phyloP scores from a whole-genome alignment of 1,139 yeast species.

The Taphrina wiesneri region DNA sequence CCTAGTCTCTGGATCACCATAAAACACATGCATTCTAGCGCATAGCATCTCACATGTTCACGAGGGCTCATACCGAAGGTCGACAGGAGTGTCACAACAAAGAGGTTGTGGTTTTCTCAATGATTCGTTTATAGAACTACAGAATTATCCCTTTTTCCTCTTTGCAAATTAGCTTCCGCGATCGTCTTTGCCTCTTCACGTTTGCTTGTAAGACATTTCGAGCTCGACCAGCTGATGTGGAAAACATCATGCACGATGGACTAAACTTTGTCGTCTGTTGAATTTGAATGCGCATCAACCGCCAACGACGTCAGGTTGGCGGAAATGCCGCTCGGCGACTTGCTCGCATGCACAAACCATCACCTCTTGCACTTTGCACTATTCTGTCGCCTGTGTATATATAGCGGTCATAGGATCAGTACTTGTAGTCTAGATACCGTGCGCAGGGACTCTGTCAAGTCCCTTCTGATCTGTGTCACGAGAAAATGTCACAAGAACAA shows the following conservation, averaged over 20 bases:
- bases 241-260: not conserved
- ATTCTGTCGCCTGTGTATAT: too few species aligned
- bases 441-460: not conserved
- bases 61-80: not conserved
- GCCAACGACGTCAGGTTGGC: not conserved
- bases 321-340: not conserved
- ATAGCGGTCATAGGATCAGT: too few species aligned
- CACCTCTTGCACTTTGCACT: too few species aligned
- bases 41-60: not conserved
- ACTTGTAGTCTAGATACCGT: too few species aligned
- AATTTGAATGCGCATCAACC: not conserved
- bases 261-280: not conserved
- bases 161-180: not conserved
- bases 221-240: too few species aligned
- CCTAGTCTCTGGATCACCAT: not conserved
- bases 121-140: slow-evolving; percentile 2
- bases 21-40: slow-evolving; percentile 6
- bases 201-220: too few species aligned
- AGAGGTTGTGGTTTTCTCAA: slow-evolving; percentile 15
- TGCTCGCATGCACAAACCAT: too few species aligned
- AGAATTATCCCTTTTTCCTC: slow-evolving; percentile 17
- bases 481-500: slow-evolving; percentile 1
- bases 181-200: too few species aligned
- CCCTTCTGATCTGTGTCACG: not conserved
- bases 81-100: not conserved